phyloP scores from a whole-genome alignment of 345 rosid species.

The Lepidium aucheri region DNA sequence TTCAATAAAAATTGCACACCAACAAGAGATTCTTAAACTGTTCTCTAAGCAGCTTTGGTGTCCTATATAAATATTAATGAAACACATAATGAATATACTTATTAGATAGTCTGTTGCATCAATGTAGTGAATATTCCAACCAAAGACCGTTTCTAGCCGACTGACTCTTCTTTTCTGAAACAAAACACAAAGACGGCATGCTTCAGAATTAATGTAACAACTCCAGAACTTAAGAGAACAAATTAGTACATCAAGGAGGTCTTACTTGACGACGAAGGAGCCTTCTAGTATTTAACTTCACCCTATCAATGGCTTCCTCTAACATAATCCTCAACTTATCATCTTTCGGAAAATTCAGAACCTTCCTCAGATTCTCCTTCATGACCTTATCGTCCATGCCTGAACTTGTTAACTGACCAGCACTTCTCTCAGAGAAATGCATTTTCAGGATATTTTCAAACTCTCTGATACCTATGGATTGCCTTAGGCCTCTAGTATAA shows the following conservation, averaged over 20 bases:
- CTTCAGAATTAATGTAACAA: neutral
- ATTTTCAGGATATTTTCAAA: conserved; percentile 52
- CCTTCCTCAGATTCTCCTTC: conserved; percentile 38
- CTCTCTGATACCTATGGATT: conserved; percentile 90
- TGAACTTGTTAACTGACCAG: neutral
- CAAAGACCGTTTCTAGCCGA: conserved; percentile 54
- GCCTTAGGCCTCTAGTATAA: conserved; percentile 74
- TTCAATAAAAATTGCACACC: conserved; percentile 4
- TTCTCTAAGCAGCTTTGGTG: neutral
- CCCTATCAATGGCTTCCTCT: conserved; percentile 58
- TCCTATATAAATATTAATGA: neutral
- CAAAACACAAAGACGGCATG: neutral
- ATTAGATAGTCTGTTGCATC: conserved; percentile 66
- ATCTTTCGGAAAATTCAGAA: conserved; percentile 29
- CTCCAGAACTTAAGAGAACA: neutral
- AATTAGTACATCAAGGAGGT: neutral
- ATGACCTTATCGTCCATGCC: conserved; percentile 23
- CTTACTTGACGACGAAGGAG: conserved; percentile 93
- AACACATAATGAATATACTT: conserved; percentile 30
- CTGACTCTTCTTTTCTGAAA: conserved; percentile 69
- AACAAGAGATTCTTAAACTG: neutral
- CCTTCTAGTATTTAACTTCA: conserved; percentile 75
- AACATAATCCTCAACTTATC: conserved; percentile 39
- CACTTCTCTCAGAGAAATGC: conserved; percentile 12
- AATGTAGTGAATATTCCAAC: conserved; percentile 71